Evolutionary conservation across 2,329 filamentous ascomycete species (phyloP).

Genomic region (Fonsecaea multimorphosa): DNA sequence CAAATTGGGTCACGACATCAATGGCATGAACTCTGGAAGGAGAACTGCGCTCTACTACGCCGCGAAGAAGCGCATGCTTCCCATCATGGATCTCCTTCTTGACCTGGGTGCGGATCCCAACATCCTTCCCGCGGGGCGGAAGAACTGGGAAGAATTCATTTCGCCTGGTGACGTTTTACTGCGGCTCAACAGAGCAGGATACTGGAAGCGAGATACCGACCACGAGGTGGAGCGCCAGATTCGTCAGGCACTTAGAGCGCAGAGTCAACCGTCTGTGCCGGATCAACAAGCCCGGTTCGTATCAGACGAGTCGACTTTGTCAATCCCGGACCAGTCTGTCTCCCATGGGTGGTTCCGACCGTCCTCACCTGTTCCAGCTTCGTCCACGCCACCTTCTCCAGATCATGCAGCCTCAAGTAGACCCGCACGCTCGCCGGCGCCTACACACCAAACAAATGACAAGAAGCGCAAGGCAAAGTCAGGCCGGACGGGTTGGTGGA

Average conservation of each 20-base stretch:
- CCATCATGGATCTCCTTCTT: conserved; percentile 41
- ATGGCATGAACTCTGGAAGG: conserved; percentile 39
- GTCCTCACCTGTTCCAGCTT: background rate
- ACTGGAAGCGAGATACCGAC: conserved; percentile 23
- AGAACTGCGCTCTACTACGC: conserved; percentile 43
- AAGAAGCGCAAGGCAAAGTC: conserved; percentile 11
- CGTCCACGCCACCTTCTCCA: background rate
- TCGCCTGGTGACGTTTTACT: conserved; percentile 33
- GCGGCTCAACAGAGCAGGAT: conserved; percentile 36
- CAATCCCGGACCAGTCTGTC: background rate
- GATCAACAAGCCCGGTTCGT: background rate
- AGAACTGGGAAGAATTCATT: conserved; percentile 42
- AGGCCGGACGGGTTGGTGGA: conserved; percentile 5
- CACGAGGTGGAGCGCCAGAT: conserved; percentile 8
- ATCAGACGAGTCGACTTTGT: background rate
- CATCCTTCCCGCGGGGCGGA: conserved; percentile 39
- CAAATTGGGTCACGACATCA: conserved; percentile 39
- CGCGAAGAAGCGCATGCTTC: conserved; percentile 37
- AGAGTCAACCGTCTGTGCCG: background rate
- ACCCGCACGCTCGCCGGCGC: background rate
- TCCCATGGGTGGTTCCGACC: background rate
- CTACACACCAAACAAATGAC: conserved; percentile 5
- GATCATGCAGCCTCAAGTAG: background rate
- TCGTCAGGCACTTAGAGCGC: background rate
- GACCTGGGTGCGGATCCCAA: conserved; percentile 41